Base-by-base conservation (phyloP, 2,329 filamentous ascomycete genomes). In the Botryotinia narcissicola region DNA sequence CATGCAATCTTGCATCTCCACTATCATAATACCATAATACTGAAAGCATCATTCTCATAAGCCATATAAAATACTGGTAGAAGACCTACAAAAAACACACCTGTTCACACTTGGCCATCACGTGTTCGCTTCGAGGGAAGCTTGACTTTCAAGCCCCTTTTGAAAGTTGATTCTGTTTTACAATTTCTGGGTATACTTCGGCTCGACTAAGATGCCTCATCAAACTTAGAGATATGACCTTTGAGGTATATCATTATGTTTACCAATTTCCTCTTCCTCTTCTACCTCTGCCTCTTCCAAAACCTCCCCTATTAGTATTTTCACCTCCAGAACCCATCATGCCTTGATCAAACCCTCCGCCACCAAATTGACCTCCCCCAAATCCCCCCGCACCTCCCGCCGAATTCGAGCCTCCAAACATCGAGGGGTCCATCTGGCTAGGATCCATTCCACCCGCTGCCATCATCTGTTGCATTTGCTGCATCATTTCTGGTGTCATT, bases 391-490 rank as follows among this genome's bases (percentile, higher is more conserved):
- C 82, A 5, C 82, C 82, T 35, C 77, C 79, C 10, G 81, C 84
- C 25, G 83, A 85, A 77, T 88, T 87, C 86, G 89, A 85, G 0
- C 85, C 83, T 78, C 89, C 90, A 87, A 91, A 90, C 79, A 86
- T 84, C 22, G 84, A 84, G 83, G 88, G 86, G 75, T 91, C 89
- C 88, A 91, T 90, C 82, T 91, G 89, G 75, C 85, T 89, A 59
- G 89, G 88, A 76, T 91, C 89, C 84, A 91, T 89, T 35, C 89
- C 89, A 0, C 85, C 84, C 0, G 87, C 85, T 86, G 87, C 85
- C 87, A 91, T 90, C 88, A 91, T 90, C 81, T 91, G 89, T 81
- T 91, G 89, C 88, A 91, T 89, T 87, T 91, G 90, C 63, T 85
- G 84, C 80, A 91, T 89, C 87, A 91, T 91, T 79, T 91, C 89